Base-by-base conservation (phyloP, 345 rosid genomes). In the Aquilaria sinensis region DNA sequence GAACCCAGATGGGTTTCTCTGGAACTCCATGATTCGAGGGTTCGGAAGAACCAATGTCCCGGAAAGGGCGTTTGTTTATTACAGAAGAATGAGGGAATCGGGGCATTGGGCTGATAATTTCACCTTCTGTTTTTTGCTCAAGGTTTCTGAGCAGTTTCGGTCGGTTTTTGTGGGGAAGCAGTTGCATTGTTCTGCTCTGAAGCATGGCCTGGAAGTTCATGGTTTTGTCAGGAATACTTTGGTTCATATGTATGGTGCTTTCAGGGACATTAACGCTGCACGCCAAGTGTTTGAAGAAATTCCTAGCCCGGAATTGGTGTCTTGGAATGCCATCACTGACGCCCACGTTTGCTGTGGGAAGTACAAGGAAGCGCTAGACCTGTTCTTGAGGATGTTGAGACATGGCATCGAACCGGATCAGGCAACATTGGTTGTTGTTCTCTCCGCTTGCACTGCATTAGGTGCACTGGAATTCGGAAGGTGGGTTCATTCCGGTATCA, bases 21-120 rank as follows among this genome's bases (percentile, higher is more conserved):
- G 77, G 81, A 82, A 77, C 61, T 67, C 78, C 23, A 68, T 78
- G 74, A 77, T 82, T 49, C 66, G 83, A 11, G 80, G 83, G 4
- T 78, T 76, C 56, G 62, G 74, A 48, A 70, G 57, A 54, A 29
- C 57, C 14, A 30, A 32, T 34, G 57, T 67, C 37, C 66, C 64
- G 60, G 53, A 30, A 32, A 68, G 46, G 23, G 78, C 73, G 7
- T 72, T 77, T 9, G 64, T 62, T 45, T 66, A 62, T 70, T 67
- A 64, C 48, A 58, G 47, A 50, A 63, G 57, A 33, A 79, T 79
- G 87, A 73, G 48, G 55, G 62, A 46, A 54, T 47, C 53, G 33
- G 77, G 79, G 4, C 58, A 67, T 33, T 61, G 23, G 5, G 62
- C 80, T 6, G 81, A 82, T 64, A 77, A 68, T 64, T 76, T 81